phyloP scores from a whole-genome alignment of 2,329 filamentous ascomycete species.

The Fusarium piperis region DNA sequence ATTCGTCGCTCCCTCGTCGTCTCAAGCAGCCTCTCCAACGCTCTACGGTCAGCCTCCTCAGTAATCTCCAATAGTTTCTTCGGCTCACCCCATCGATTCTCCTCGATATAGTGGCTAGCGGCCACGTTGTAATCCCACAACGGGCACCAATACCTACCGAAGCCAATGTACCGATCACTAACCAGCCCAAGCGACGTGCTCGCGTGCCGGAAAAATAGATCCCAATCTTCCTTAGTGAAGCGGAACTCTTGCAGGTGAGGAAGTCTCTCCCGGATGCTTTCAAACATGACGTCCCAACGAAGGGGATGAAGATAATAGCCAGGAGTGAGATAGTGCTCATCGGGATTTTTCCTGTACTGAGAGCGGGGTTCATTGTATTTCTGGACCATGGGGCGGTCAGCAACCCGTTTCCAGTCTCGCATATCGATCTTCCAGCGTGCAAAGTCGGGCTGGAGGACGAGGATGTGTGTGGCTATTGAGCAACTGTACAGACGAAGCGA shows the following conservation, averaged over 20 bases:
- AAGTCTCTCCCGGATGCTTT: conserved; percentile 22
- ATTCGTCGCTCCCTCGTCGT: background rate
- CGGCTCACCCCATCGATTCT: conserved; percentile 2
- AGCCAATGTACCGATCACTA: background rate
- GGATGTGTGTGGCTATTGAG: conserved; percentile 9
- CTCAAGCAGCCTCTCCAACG: background rate
- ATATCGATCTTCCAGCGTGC: background rate
- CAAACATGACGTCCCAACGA: conserved; percentile 36
- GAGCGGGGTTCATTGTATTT: background rate
- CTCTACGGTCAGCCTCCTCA: background rate
- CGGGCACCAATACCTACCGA: background rate
- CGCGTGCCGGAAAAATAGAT: background rate
- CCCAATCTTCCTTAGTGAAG: background rate
- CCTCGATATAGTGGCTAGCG: background rate
- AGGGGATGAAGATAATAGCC: background rate
- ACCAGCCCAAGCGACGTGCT: too few species aligned
- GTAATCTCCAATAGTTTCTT: background rate
- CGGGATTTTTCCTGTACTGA: background rate
- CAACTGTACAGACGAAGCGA: conserved; percentile 18
- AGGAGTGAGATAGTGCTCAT: background rate
- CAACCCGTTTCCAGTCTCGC: conserved; percentile 18
- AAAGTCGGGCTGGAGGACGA: background rate
- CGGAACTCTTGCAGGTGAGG: background rate
- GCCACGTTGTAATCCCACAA: background rate
- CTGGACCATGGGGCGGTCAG: background rate